Conservation (phyloP, 345 rosid genomes). For the Eutrema japonicum region DNA sequence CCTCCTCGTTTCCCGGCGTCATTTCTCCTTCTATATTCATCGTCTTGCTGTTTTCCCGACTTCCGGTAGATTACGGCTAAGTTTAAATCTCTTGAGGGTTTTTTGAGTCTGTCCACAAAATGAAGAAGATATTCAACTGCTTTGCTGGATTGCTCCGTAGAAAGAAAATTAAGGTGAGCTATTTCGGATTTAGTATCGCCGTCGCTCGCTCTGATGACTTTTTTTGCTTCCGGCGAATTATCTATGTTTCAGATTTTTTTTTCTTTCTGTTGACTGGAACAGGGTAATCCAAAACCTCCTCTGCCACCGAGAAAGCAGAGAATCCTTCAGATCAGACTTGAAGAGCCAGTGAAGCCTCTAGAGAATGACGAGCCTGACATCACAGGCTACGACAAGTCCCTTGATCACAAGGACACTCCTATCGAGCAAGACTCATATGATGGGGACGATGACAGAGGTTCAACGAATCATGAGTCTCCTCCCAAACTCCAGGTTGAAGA, state of each 20-base stretch:
- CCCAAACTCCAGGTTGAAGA: conserved; percentile 59
- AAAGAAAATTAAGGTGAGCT: conserved; percentile 58
- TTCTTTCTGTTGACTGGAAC: conserved; percentile 16
- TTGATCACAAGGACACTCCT: conserved; percentile 43
- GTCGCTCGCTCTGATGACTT: not conserved
- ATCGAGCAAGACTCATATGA: conserved; percentile 50
- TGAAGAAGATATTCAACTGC: conserved; percentile 60
- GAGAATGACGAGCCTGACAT: conserved; percentile 50
- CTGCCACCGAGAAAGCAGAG: conserved; percentile 42
- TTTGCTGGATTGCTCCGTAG: conserved; percentile 41
- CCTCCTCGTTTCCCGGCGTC: conserved; percentile 49
- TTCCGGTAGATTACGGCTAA: conserved; percentile 88
- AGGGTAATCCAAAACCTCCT: conserved; percentile 47
- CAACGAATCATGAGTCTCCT: conserved; percentile 62
- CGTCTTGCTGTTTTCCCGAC: conserved; percentile 53
- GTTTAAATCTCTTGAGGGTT: conserved; percentile 12
- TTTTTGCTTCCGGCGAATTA: not conserved
- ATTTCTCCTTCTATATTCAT: conserved; percentile 30
- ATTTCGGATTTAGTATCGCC: not conserved
- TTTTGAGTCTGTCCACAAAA: conserved; percentile 25
- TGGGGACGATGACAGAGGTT: conserved; percentile 68
- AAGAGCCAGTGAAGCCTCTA: conserved; percentile 60
- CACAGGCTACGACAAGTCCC: conserved; percentile 38
- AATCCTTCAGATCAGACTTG: conserved; percentile 54
- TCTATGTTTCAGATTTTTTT: not conserved